Evolutionary conservation across 225 moss, liverwort and hornwort species (phyloP).

Genomic region (Polytrichum formosum): DNA sequence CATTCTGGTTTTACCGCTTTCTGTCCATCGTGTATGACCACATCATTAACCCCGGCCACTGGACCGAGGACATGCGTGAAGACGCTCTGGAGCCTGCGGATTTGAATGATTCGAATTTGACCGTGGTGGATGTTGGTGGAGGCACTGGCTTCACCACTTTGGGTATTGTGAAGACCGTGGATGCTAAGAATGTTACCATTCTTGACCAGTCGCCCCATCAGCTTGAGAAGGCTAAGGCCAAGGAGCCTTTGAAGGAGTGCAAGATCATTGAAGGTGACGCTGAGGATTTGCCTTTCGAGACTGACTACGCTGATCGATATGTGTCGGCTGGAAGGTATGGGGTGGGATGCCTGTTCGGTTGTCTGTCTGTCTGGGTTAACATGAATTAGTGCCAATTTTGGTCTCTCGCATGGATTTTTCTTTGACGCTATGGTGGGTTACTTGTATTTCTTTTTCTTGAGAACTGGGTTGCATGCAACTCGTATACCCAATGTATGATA

Average conservation of each 20-base stretch:
- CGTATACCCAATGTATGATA: too few relatives aligned
- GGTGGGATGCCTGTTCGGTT: background rate
- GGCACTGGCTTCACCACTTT: slow-evolving; percentile 89
- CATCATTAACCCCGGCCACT: slow-evolving; percentile 94
- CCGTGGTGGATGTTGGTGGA: slow-evolving; percentile 93
- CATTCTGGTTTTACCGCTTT: slow-evolving; percentile 98
- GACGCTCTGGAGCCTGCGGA: slow-evolving; percentile 92
- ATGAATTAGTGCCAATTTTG: background rate
- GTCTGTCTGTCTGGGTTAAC: background rate
- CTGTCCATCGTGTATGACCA: slow-evolving; percentile 95
- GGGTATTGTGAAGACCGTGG: slow-evolving; percentile 73
- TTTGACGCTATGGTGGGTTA: background rate
- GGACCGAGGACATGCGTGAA: slow-evolving; percentile 99
- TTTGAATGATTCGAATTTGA: slow-evolving; percentile 62
- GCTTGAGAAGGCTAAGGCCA: slow-evolving; percentile 86
- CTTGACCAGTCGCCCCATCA: slow-evolving; percentile 97
- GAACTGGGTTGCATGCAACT: too few relatives aligned
- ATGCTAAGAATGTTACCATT: slow-evolving; percentile 94
- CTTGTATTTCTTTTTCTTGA: background rate
- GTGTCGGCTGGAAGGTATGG: slow-evolving; percentile 90
- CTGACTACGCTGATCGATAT: slow-evolving; percentile 90
- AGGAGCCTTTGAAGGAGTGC: slow-evolving; percentile 81
- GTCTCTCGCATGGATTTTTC: background rate
- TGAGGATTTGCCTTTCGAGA: slow-evolving; percentile 81
- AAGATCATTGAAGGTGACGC: slow-evolving; percentile 92